Conservation (phyloP, 2,329 filamentous ascomycete species). For the Sordariomycetes sp. region DNA sequence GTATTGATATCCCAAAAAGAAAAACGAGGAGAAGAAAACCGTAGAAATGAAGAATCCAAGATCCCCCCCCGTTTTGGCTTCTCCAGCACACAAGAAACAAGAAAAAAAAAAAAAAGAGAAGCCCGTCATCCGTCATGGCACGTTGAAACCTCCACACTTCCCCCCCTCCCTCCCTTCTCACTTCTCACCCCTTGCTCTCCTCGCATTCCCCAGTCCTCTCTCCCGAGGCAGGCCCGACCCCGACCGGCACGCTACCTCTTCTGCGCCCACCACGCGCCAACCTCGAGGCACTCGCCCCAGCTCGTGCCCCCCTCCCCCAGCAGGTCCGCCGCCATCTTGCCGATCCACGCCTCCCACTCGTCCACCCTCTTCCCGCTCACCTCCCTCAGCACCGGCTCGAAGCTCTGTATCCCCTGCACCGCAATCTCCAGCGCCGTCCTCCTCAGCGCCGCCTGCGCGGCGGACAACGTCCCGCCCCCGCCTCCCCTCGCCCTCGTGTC, state of each 20-base stretch:
- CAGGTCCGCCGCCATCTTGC: conserved; percentile 74
- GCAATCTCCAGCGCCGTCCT: conserved; percentile 71
- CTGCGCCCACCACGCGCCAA: conserved; percentile 80
- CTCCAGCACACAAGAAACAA: not conserved
- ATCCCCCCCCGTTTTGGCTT: too few relatives aligned
- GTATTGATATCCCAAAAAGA: too few relatives aligned
- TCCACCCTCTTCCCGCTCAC: conserved; percentile 77
- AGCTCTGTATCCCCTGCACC: conserved; percentile 69
- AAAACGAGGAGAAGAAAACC: too few relatives aligned
- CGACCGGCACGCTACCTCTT: conserved; percentile 33
- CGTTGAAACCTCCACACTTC: not conserved
- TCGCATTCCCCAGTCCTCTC: too few relatives aligned
- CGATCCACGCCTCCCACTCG: conserved; percentile 86
- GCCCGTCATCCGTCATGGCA: not conserved
- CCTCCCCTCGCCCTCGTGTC: conserved; percentile 34
- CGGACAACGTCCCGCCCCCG: conserved; percentile 33
- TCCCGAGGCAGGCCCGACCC: too few relatives aligned
- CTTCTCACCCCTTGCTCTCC: too few relatives aligned
- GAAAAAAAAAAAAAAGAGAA: not conserved
- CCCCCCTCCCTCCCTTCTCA: too few relatives aligned
- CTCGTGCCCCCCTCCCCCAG: conserved; percentile 65
- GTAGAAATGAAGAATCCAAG: too few relatives aligned
- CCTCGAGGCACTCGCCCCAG: conserved; percentile 75
- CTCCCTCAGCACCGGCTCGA: conserved; percentile 73
- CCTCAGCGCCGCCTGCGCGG: conserved; percentile 60